Conservation (phyloP, 73 alveolate genomes). For the Effrenium voratum region DNA sequence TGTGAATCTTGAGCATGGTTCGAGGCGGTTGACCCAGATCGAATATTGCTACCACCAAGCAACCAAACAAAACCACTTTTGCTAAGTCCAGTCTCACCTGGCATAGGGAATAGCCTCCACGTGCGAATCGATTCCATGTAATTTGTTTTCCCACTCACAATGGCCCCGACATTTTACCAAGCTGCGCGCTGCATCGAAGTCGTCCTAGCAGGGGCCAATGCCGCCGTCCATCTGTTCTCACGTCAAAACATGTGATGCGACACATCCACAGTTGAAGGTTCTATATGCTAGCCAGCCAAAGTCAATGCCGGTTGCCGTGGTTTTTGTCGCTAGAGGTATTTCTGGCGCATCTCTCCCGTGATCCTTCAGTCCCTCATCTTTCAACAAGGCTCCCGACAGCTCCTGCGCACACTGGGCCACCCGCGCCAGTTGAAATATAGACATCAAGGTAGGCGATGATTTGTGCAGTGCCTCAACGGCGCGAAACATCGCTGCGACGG, state of each 20-base stretch:
- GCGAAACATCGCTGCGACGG: neutral
- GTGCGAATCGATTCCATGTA: too few relatives aligned
- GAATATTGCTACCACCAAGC: too few relatives aligned
- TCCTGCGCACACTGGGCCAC: conserved; percentile 51
- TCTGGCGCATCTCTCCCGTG: neutral
- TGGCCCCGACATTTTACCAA: neutral
- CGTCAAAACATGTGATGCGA: neutral
- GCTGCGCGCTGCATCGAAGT: conserved; percentile 39
- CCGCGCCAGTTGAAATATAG: neutral
- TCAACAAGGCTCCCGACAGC: neutral
- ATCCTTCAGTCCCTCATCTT: neutral
- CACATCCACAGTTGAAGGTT: neutral
- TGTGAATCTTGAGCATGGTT: too few relatives aligned
- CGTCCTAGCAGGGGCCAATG: conserved; percentile 1
- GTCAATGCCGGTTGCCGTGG: neutral
- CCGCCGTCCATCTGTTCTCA: neutral
- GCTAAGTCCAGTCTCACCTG: too few relatives aligned
- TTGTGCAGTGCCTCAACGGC: conserved; percentile 23
- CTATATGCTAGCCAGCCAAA: neutral
- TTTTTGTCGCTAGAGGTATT: neutral
- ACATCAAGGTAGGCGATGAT: neutral
- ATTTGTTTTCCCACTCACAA: neutral
- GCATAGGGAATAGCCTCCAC: too few relatives aligned
- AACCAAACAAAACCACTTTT: too few relatives aligned
- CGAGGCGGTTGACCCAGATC: too few relatives aligned